Base-by-base conservation (phyloP, 306 rosid species). In the Medicago ruthenica region DNA sequence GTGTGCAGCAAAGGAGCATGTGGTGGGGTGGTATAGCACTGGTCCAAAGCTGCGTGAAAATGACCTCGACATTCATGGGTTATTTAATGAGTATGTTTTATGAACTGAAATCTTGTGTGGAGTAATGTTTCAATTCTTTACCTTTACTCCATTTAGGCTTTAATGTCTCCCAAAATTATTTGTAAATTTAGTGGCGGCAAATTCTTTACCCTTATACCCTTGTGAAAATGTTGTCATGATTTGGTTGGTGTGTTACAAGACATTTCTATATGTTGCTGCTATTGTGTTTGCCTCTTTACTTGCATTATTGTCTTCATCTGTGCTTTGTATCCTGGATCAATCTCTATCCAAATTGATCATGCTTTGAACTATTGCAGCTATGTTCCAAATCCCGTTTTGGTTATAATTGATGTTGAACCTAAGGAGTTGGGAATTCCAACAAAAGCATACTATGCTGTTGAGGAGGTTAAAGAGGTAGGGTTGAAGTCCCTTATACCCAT, bases 351-450 rank as follows among this genome's bases (percentile, higher is more conserved):
- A 54, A 36, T 34, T 78, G 71, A 70, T 39, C 81, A 45, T 34
- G 18, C 81, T 69, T 59, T 44, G 27, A 51, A 75, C 39, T 45
- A 2, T 59, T 83, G 84, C 79, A 93, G 98, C 81, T 93, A 91
- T 82, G 93, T 85, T 42, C 88, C 97, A 57, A 93, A 93, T 82
- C 98, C 98, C 15, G 92, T 93, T 21, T 82, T 93, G 86, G 93
- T 93, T 74, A 91, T 91, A 65, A 91, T 93, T 75, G 98, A 91
- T 79, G 98, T 93, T 53, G 96, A 89, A 76, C 96, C 98, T 8
- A 93, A 89, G 87, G 98, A 91, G 81, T 75, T 91, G 76, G 98
- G 98, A 71, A 93, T 93, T 79, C 98, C 98, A 63, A 91, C 97
- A n/a, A 93, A 93, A 82, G 98, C 98, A 51, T 93, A 93, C 84